Base-by-base conservation (phyloP, 2,329 filamentous ascomycete species). In the Dactylonectria estremocensis region DNA sequence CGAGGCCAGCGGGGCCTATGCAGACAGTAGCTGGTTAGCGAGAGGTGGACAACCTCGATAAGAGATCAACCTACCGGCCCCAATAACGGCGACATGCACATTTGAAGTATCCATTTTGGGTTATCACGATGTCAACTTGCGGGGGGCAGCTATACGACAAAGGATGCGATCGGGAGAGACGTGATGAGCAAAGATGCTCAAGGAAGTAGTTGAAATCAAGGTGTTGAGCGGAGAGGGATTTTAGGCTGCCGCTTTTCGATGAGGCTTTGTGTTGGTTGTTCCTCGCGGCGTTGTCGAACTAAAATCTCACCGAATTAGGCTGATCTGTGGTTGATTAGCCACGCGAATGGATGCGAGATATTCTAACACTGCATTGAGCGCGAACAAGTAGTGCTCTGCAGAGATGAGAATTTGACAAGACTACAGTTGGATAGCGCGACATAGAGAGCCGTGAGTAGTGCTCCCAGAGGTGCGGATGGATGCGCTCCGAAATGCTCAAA, bases 1-100 rank as follows among this genome's bases (percentile, higher is more conserved):
- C 66, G 8, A 77, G 58, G 2, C 73, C 76, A 9, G 68, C 73
- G 2, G 71, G 72, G 1, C 72, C 74, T 76, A n/a, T n/a, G n/a
- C n/a, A n/a, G n/a, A n/a, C 18, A 10, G 1, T 13, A 11, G 40
- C 10, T 9, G 3, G 37, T 68, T 11, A 67, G 55, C 11, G 16
- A n/a, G 0, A 6, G n/a, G 14, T 13, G 6, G n/a, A 3, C 3
- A 20, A 16, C 20, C 11, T 24, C 6, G n/a, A 9, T n/a, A 7
- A 5, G 13, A 20, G 3, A 18, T n/a, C 3, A 31, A 45, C 53
- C 20, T 60, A 72, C 71, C 72, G 20, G 71, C 73, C 40, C 71
- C 73, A 28, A 74, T 69, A 35, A 76, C 70, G 37, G 72, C 72
- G 3, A 76, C 49, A 18, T 64, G 69, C 18, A 64, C 56, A 22